phyloP scores from a whole-genome alignment of 768 basidiomycete genomes.

The Boletus speciosus region DNA sequence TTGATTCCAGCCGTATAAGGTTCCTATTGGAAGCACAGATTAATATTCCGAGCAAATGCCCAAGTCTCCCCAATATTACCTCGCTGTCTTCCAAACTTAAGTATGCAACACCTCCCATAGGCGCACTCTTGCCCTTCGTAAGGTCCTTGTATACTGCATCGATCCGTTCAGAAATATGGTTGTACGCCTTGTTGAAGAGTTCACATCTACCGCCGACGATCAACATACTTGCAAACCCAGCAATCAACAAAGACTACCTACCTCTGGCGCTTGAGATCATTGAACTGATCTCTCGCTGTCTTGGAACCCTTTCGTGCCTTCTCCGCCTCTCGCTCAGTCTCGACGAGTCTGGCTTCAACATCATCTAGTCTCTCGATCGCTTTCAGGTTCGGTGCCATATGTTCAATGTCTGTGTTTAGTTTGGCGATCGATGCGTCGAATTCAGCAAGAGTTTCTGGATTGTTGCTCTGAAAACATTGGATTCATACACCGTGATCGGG shows the following conservation, averaged over 20 bases:
- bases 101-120: slow-evolving; percentile 96
- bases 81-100: slow-evolving; percentile 94
- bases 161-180: slow-evolving; percentile 92
- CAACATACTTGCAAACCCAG: neutral
- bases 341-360: slow-evolving; percentile 77
- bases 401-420: slow-evolving; percentile 77
- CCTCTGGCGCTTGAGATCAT: slow-evolving; percentile 81
- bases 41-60: neutral
- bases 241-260: slow-evolving; percentile 29
- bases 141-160: slow-evolving; percentile 97
- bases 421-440: slow-evolving; percentile 72
- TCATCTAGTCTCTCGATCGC: slow-evolving; percentile 89
- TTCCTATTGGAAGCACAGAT: slow-evolving; percentile 46
- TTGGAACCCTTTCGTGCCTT: slow-evolving; percentile 89
- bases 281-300: slow-evolving; percentile 86
- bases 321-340: slow-evolving; percentile 91
- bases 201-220: slow-evolving; percentile 48
- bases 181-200: slow-evolving; percentile 93
- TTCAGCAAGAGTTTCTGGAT: slow-evolving; percentile 61
- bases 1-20: slow-evolving; percentile 89
- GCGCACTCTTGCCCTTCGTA: slow-evolving; percentile 90
- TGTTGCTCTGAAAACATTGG: slow-evolving; percentile 45
- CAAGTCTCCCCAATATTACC: slow-evolving; percentile 46
- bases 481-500: neutral
- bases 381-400: slow-evolving; percentile 96